Conservation (phyloP, 179 eudicot species). For the Heliamphora pulchella region DNA sequence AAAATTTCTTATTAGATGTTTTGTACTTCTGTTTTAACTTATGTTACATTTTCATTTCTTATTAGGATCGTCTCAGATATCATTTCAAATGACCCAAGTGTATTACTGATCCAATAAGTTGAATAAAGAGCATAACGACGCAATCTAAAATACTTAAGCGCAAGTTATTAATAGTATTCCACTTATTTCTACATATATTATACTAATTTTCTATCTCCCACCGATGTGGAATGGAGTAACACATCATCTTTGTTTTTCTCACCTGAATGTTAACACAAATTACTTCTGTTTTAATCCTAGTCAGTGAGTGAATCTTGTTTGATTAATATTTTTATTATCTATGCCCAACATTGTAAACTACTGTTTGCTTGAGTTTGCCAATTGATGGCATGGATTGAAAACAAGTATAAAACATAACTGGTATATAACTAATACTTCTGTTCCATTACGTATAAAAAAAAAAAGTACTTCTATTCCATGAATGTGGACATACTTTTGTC, state of each 20-base stretch:
- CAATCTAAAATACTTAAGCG: too few relatives aligned
- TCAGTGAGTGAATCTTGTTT: neutral
- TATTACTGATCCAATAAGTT: too few relatives aligned
- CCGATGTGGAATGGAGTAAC: too few relatives aligned
- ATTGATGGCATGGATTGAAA: neutral
- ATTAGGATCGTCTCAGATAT: too few relatives aligned
- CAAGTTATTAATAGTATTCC: too few relatives aligned
- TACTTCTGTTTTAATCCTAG: slow-evolving; percentile 5
- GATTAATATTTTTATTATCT: neutral
- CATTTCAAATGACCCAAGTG: too few relatives aligned
- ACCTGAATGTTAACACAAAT: neutral
- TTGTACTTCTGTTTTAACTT: neutral
- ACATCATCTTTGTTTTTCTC: neutral
- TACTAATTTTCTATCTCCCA: too few relatives aligned
- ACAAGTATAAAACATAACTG: neutral
- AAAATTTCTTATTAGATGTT: neutral
- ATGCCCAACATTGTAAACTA: neutral
- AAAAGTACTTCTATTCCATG: neutral
- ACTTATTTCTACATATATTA: too few relatives aligned
- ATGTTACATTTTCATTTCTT: neutral
- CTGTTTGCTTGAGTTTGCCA: neutral
- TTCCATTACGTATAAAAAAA: too few relatives aligned
- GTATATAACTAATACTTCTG: too few relatives aligned
- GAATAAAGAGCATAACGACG: too few relatives aligned
- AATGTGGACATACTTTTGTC: neutral